Evolutionary conservation across 441 rosid genomes (phyloP).

Genomic region (Mallotus repandus): DNA sequence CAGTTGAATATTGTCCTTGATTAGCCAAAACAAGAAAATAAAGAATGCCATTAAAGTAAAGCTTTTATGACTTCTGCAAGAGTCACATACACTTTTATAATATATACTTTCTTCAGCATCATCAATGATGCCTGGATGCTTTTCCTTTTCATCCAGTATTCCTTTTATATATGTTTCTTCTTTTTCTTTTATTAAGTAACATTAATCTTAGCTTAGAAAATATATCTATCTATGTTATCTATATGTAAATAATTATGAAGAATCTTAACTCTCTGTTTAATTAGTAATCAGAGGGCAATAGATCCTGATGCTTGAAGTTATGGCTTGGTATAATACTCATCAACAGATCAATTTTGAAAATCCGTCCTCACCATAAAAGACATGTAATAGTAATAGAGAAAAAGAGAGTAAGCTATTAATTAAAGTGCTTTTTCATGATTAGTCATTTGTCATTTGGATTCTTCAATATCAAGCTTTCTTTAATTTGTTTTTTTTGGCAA

Average conservation of each 20-base stretch:
- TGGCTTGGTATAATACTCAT: conserved; percentile 34
- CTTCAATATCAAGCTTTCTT: conserved; percentile 44
- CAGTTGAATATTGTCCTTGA: conserved; percentile 29
- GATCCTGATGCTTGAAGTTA: conserved; percentile 37
- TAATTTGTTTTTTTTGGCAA: conserved; percentile 9
- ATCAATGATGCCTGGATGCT: conserved; percentile 42
- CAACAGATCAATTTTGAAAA: conserved; percentile 31
- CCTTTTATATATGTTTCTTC: conserved; percentile 20
- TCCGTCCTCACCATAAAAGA: conserved; percentile 12
- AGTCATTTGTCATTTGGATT: conserved; percentile 42
- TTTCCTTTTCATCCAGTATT: conserved; percentile 36
- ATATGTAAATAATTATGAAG: conserved; percentile 3
- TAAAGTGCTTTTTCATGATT: conserved; percentile 37
- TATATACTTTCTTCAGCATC: conserved; percentile 30
- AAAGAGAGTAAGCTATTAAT: conserved; percentile 22
- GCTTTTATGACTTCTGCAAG: conserved; percentile 18
- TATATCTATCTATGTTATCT: background rate
- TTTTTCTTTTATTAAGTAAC: conserved; percentile 11
- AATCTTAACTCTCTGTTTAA: conserved; percentile 26
- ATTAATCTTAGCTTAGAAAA: background rate
- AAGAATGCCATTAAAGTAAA: conserved; percentile 23
- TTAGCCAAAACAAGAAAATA: conserved; percentile 49
- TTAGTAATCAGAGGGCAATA: conserved; percentile 16
- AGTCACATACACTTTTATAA: conserved; percentile 1
- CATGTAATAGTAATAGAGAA: conserved; percentile 15